Base-by-base conservation (phyloP, 164 flowering plant genomes). In the Nelumbo lutea region DNA sequence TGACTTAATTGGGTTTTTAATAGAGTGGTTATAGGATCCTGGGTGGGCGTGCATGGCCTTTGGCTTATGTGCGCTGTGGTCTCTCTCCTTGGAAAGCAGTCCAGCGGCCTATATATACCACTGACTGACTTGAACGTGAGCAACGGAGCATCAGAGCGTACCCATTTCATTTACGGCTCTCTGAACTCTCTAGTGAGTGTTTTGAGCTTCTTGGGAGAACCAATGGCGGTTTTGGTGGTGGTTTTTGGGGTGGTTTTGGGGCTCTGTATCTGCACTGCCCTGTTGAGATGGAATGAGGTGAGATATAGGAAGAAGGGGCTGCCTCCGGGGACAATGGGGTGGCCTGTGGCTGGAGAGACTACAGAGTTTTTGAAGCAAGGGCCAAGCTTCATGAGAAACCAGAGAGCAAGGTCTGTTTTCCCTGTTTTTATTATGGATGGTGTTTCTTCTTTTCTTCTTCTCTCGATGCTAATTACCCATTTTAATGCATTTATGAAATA, bases 311-410 rank as follows among this genome's bases (percentile, higher is more conserved):
- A 81, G 83, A 90, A 87, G 75, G 90, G 90, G 0, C 73, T 94
- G 70, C 98, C 98, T 50, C 97, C 95, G 1, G 98, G 98, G 4
- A 91, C 97, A 15, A 94, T 91, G 98, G 97, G 97, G 6, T 94
- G 97, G 98, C 98, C 98, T 0, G 70, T 94, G 45, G 83, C 91
- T 79, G 98, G 98, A 0, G 98, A 91, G 69, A 94, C 98, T 15
- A 85, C 92, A 53, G 96, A 94, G 85, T 94, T 94, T 72, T 90
- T 94, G 3, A 91, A 85, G 58, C 93, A 82, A 58, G 97, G 97
- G 2, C 95, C 97, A 13, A 79, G 62, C 78, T 94, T 91, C 87
- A 82, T 94, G 95, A 91, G 82, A 68, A 87, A 81, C 78, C 93
- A 91, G 59, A 83, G 90, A 80, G 87, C 90, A 78, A 90, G 89